A percentile compares a stretch with the other conserved stretches of the same genome.
Conservation (phyloP, 768 basidiomycete genomes). For the Boletellus ananas region DNA sequence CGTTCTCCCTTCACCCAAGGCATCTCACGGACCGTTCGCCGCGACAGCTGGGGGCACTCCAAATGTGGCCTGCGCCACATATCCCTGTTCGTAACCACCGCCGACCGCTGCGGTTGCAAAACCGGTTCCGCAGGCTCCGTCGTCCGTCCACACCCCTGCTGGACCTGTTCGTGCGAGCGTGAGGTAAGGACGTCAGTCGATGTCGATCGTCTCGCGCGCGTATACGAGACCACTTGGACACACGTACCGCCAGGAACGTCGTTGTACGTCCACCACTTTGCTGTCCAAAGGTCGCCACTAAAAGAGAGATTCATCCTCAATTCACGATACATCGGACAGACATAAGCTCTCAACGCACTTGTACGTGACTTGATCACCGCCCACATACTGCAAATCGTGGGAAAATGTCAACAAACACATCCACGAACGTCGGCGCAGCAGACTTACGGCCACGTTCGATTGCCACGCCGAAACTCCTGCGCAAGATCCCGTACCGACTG, state of each 20-base stretch:
- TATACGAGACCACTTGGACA: not conserved
- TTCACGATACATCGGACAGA: too few relatives aligned
- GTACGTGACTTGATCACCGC: conserved; percentile 43
- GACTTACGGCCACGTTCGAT: conserved; percentile 36
- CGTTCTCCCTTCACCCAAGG: too few relatives aligned
- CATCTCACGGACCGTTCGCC: too few relatives aligned
- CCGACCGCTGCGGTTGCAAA: conserved; percentile 2
- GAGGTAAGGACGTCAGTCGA: not conserved
- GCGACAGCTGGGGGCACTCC: not conserved
- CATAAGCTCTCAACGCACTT: conserved; percentile 26
- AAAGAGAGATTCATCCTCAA: not conserved
- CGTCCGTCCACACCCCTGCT: conserved; percentile 17
- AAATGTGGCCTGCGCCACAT: conserved; percentile 2
- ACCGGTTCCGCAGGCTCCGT: conserved; percentile 8
- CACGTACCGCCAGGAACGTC: conserved; percentile 35
- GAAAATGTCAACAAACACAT: not conserved
- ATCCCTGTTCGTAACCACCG: not conserved
- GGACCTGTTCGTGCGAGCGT: conserved; percentile 2
- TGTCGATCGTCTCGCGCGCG: not conserved
- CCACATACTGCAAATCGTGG: conserved; percentile 37
- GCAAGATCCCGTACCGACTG: conserved; percentile 32
- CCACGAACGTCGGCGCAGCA: not conserved
- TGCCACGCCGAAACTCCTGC: conserved; percentile 43
- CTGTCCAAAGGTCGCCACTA: conserved; percentile 50
- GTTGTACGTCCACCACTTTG: conserved; percentile 45